These are phyloP conservation scores for Sphagnum tenellum DNA, from an alignment of 225 moss, liverwort and hornwort species.

Conservation along the genomic window DNA sequence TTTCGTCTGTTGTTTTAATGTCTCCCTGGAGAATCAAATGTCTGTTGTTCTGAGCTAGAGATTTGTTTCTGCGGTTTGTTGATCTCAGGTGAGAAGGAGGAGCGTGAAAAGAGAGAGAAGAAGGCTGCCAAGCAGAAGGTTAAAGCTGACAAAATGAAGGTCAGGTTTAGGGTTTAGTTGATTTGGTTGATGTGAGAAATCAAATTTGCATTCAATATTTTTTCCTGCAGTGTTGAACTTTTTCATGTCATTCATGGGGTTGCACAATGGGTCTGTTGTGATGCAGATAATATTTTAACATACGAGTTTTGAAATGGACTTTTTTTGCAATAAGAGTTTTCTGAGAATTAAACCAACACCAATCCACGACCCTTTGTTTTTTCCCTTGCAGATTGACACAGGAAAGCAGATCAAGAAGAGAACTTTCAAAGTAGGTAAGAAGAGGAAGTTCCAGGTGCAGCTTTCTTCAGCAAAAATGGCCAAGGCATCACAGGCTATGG, in stretches of 20 bases:
- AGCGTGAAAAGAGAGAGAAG: slow-evolving; percentile 45
- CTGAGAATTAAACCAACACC: too few relatives aligned
- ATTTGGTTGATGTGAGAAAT: too few relatives aligned
- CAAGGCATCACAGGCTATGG: slow-evolving; percentile 53
- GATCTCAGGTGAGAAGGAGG: slow-evolving; percentile 43
- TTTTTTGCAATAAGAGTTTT: too few relatives aligned
- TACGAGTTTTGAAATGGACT: too few relatives aligned
- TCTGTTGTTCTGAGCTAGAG: too few relatives aligned
- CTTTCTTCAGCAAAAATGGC: slow-evolving; percentile 32
- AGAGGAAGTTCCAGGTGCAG: slow-evolving; percentile 29
- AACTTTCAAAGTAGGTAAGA: slow-evolving; percentile 42
- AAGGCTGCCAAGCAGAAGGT: slow-evolving; percentile 39
- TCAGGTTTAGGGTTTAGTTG: slow-evolving; percentile 1
- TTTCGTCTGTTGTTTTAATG: too few relatives aligned
- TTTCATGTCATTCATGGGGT: too few relatives aligned
- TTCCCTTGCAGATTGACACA: slow-evolving; percentile 22
- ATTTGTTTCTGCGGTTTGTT: background rate
- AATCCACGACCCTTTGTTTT: background rate
- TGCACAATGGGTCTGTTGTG: too few relatives aligned
- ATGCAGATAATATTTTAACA: too few relatives aligned
- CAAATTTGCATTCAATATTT: too few relatives aligned
- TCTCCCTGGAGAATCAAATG: too few relatives aligned
- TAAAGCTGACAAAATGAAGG: slow-evolving; percentile 34
- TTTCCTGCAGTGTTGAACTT: too few relatives aligned
- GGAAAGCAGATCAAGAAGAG: slow-evolving; percentile 46